These are phyloP conservation scores for Cucurbita argyrosperma DNA, from an alignment of 306 rosid species.

Conservation along the genomic window DNA sequence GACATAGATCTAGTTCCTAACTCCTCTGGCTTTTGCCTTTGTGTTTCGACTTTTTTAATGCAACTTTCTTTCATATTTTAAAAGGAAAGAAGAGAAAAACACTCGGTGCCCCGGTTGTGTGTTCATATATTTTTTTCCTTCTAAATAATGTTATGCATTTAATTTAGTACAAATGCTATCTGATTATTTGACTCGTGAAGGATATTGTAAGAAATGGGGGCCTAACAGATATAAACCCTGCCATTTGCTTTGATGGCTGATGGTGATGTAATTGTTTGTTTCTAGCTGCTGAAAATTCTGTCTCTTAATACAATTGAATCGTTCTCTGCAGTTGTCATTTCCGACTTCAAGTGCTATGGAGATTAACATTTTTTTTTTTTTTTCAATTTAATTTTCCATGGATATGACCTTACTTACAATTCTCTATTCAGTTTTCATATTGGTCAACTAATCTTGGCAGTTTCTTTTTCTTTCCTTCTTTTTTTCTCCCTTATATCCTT, in stretches of 20 bases:
- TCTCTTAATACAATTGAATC: not conserved
- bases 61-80: not conserved
- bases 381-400: not conserved
- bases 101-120: not conserved
- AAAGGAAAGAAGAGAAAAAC: not conserved
- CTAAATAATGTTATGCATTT: not conserved
- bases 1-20: not conserved
- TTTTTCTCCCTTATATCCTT: not conserved
- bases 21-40: not conserved
- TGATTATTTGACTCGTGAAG: not conserved
- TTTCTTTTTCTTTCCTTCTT: not conserved
- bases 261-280: not conserved
- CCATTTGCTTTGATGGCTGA: not conserved
- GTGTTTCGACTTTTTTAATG: not conserved
- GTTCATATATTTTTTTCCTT: not conserved
- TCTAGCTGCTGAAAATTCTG: not conserved
- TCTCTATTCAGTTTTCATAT: not conserved
- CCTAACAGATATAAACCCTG: not conserved
- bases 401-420: not conserved
- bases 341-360: not conserved
- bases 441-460: not conserved
- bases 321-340: not conserved
- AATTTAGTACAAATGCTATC: not conserved
- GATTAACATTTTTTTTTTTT: not conserved
- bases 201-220: no score